Evolutionary conservation across 2,329 filamentous ascomycete species (phyloP), one percentile per base, ranked within the genome.

Genomic region (Decorospora gaudefroyi): DNA sequence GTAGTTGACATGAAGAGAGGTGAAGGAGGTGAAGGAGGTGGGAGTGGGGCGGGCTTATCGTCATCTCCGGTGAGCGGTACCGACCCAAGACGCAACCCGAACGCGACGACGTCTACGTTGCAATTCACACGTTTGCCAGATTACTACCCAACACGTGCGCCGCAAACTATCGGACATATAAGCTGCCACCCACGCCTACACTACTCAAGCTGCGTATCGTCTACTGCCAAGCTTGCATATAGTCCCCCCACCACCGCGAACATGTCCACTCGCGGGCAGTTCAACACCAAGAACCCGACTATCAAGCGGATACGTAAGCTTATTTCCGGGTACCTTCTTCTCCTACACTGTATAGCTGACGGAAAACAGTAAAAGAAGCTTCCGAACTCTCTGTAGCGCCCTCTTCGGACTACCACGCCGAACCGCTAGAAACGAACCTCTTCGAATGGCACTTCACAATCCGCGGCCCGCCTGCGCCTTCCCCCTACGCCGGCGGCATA

Each of bases 371-470:
- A 65, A 90, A 89, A 72, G 93, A 97, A 83, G 91, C 92, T 45
- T 80, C 87, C 46, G 93, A 97, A 69, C 82, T 99, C 42, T 84
- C 88, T 49, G 79, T 78, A 46, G 81, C 87, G 25, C 90, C 92
- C 4, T 93, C 89, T 2, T 78, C 88, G 40, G 90, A 96, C 74
- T 95, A 92, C 73, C 83, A 86, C 58, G 93, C 92, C 27, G 78
- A 85, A 3, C 93, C 93, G 0, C 82, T 92, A 51, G 92, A 97
- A 67, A 78, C 83, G 21, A 90, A 97, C 72, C 84, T 99, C 40
- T 96, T 96, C 74, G 91, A 97, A 73, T 99, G 93, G 93, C 93
- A 99, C 76, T 99, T 97, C 74, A 99, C 93, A 0, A 79, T 99
- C n/a, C 84, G 86, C 37, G 93, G 93, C 0, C 91, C 92, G 0